A percentile compares a stretch with the other conserved stretches of the same genome.
phyloP scores from a whole-genome alignment of 768 basidiomycete genomes.

The Mycena metata region DNA sequence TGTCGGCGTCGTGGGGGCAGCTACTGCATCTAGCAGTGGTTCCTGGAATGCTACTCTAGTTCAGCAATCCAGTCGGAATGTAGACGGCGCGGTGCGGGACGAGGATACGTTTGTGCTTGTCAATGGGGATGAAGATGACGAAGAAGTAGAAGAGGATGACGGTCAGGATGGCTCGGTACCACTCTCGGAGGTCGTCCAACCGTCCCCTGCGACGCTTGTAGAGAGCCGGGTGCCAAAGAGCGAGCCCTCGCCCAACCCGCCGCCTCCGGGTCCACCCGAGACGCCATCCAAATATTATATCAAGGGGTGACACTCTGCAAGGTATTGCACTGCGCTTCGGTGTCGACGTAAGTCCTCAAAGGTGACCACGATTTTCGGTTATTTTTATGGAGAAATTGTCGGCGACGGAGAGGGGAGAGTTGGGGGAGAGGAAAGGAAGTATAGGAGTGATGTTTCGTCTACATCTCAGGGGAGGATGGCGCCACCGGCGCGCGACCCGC shows the following conservation, averaged over 20 bases:
- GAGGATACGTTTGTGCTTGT: constrained; percentile 74
- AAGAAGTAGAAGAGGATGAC: constrained; percentile 24
- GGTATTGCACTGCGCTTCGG: constrained; percentile 74
- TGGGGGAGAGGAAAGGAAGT: no score
- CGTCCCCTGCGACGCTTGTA: background rate
- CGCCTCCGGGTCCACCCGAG: background rate
- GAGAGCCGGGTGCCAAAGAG: background rate
- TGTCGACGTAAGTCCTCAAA: constrained; percentile 70
- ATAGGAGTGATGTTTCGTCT: no score
- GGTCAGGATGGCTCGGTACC: no score
- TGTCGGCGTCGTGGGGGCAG: constrained; percentile 53
- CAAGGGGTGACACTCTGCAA: constrained; percentile 68
- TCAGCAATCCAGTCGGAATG: constrained; percentile 46
- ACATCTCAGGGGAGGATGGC: no score
- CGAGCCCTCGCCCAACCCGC: no score
- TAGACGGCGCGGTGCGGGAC: constrained; percentile 70
- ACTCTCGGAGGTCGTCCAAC: constrained; percentile 23
- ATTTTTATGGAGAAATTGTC: no score
- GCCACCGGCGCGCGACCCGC: no score
- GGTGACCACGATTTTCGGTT: no score
- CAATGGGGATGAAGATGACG: constrained; percentile 74
- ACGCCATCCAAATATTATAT: constrained; percentile 64
- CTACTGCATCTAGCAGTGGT: constrained; percentile 11
- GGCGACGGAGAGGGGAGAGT: no score
- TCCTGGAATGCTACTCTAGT: background rate